A percentile compares a stretch with the other conserved stretches of the same genome.
phyloP scores from a whole-genome alignment of 208 protist genomes.

The Trypanosoma brucei region DNA sequence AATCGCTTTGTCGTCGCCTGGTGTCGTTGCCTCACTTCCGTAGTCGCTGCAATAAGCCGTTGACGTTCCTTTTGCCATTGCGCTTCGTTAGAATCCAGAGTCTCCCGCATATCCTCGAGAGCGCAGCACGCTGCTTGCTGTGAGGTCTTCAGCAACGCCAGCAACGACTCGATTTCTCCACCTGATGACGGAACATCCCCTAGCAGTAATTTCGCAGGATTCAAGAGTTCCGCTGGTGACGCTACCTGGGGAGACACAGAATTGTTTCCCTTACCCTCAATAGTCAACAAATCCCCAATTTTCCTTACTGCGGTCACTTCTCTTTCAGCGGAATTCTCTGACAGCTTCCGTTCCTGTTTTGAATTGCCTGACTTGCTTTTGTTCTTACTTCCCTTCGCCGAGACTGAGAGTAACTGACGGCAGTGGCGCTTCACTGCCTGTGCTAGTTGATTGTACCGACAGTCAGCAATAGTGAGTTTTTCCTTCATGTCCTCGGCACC shows the following conservation, averaged over 20 bases:
- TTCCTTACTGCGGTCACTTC: too few species aligned
- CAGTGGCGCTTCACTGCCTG: slow-evolving; percentile 15
- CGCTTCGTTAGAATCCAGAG: neutral
- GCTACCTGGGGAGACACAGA: too few species aligned
- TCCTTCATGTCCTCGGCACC: neutral
- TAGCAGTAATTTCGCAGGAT: too few species aligned
- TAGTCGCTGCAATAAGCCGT: neutral
- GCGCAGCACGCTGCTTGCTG: neutral
- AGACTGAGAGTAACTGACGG: slow-evolving; percentile 3
- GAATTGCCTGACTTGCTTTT: neutral
- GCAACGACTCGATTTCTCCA: neutral
- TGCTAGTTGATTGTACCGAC: slow-evolving; percentile 3
- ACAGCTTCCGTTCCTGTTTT: neutral
- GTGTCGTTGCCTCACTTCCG: slow-evolving; percentile 9
- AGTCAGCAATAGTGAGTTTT: neutral
- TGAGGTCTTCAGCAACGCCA: slow-evolving; percentile 4
- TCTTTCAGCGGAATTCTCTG: too few species aligned
- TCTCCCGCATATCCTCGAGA: neutral
- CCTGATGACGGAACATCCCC: too few species aligned
- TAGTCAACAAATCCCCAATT: too few species aligned
- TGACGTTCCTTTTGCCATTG: slow-evolving; percentile 14
- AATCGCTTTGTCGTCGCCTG: slow-evolving; percentile 11
- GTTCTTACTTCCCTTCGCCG: neutral
- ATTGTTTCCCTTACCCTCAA: too few species aligned
- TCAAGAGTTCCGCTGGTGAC: too few species aligned